Base-by-base conservation (phyloP, 257 asterid genomes). In the Agastache rugosa region DNA sequence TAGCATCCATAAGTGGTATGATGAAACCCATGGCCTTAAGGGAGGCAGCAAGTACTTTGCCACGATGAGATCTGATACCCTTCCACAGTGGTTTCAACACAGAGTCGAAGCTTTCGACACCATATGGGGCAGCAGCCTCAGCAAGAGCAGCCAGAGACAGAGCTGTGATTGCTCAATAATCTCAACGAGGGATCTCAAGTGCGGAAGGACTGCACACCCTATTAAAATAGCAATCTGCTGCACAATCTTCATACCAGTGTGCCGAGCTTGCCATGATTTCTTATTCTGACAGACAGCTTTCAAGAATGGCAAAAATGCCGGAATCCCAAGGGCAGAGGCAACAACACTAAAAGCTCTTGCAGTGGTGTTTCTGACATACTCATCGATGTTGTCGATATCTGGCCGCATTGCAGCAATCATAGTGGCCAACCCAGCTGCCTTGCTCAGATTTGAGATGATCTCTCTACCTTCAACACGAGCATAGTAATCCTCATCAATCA, bases 391-490 rank as follows among this genome's bases (percentile, higher is more conserved):
- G 79, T 92, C 97, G 71, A 92, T 92, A 75, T 92, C 97, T 0
- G 97, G 97, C 76, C 97, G 96, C 97, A 92, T 92, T 19, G 97
- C 97, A 76, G 97, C 97, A 86, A 92, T 92, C 96, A 92, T 92
- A 81, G 96, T 90, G 22, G 96, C 97, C 87, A 92, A 81, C 39
- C 97, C 97, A 67, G 97, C 96, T 10, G 97, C 97, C 88, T 92
- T 92, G 77, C 97, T 92, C 67, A 92, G 92, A 82, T 92, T 92
- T n/a, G 97, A 92, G 80, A 92, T 92, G 76, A 92, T 92, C 77
- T 92, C 97, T 84, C 96, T 85, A 53, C 97, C 97, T 80, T 92
- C 96, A 2, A 92, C 97, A 77, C 97, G 96, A 47, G 97, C 98
- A 84, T 92, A 92, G 83, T 92, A 92, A 81, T 92, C 98, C 81